These are phyloP conservation scores for Lasiodiplodia hormozganensis DNA, from an alignment of 2,329 filamentous ascomycete species.

Conservation along the genomic window DNA sequence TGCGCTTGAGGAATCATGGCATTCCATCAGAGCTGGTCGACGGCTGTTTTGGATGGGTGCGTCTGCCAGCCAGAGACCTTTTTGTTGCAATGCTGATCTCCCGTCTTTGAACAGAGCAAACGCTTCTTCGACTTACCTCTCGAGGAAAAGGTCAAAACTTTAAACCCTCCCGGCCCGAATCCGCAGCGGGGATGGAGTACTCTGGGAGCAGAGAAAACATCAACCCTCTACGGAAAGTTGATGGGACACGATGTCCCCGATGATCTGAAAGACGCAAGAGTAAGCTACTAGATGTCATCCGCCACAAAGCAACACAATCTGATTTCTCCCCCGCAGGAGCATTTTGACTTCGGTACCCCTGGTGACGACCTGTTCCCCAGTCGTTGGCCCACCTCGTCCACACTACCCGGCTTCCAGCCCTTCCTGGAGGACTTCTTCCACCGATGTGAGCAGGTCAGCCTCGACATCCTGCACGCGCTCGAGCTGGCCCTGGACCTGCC, in stretches of 20 bases:
- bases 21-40: conserved; percentile 40
- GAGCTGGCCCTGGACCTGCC: conserved; percentile 36
- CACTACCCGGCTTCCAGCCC: conserved; percentile 46
- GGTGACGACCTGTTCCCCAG: conserved; percentile 43
- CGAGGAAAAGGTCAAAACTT: conserved; percentile 44
- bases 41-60: conserved; percentile 40
- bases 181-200: conserved; percentile 50
- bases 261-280: conserved; percentile 3
- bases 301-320: not conserved
- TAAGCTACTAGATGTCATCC: not conserved
- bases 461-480: conserved; percentile 39
- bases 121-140: conserved; percentile 46
- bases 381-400: conserved; percentile 48
- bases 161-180: conserved; percentile 48
- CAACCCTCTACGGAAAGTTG: conserved; percentile 31
- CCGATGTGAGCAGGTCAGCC: conserved; percentile 35
- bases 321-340: conserved; percentile 38
- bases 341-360: conserved; percentile 42
- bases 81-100: not conserved
- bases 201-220: conserved; percentile 46
- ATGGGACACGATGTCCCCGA: conserved; percentile 34
- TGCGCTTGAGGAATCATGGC: conserved; percentile 50
- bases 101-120: conserved; percentile 14
- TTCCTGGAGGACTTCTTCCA: conserved; percentile 40
- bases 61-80: conserved; percentile 32